phyloP scores from a whole-genome alignment of 306 rosid species.

The Vicia faba region DNA sequence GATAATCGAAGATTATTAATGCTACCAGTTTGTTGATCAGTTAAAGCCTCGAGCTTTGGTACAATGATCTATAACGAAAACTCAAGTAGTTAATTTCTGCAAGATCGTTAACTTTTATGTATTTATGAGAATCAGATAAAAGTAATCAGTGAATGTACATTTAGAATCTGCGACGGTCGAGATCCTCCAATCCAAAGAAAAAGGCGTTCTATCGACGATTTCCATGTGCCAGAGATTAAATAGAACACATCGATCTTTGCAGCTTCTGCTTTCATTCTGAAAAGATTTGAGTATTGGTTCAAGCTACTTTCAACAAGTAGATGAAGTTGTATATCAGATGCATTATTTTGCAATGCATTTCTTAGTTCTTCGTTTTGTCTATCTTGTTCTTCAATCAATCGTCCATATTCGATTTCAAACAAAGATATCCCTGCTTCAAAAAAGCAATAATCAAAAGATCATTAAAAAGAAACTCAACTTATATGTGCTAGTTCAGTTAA shows the following conservation, averaged over 20 bases:
- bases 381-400: constrained; percentile 53
- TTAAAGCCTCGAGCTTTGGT: constrained; percentile 62
- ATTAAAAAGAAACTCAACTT: no score
- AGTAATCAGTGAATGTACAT: constrained; percentile 40
- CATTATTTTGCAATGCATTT: constrained; percentile 65
- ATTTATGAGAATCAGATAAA: constrained; percentile 20
- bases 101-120: background rate
- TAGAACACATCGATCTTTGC: constrained; percentile 78
- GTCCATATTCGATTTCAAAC: constrained; percentile 59
- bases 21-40: constrained; percentile 52
- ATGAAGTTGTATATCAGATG: constrained; percentile 58
- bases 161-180: constrained; percentile 88
- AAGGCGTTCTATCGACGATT: constrained; percentile 73
- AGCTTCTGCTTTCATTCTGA: constrained; percentile 39
- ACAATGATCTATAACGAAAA: constrained; percentile 51
- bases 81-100: constrained; percentile 2
- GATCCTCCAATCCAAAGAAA: constrained; percentile 96
- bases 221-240: constrained; percentile 81
- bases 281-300: constrained; percentile 68
- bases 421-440: constrained; percentile 60
- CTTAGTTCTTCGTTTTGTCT: constrained; percentile 64
- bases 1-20: constrained; percentile 53
- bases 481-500: no score
- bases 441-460: background rate
- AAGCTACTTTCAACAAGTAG: constrained; percentile 60